Evolutionary conservation across 768 basidiomycete species (phyloP), one percentile per base, ranked within the genome.

Genomic region (Trametes gibbosa): DNA sequence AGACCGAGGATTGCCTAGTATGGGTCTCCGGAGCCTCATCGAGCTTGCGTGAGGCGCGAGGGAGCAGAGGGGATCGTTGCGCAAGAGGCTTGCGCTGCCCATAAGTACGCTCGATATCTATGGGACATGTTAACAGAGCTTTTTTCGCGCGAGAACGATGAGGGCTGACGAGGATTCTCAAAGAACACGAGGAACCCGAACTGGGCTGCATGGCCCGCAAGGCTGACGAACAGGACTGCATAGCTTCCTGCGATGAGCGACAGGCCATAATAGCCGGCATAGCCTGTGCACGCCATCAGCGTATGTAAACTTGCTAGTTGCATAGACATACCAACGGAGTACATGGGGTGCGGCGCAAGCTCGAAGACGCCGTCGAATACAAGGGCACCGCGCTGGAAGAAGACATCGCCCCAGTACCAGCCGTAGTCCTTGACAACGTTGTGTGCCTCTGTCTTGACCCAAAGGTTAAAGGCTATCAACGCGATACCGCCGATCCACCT

Each of bases 341-440:
- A 98, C 96, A 98, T 98, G 0, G 96, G 90, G 68, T 93, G 92
- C 1, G 91, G 90, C 4, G 92, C 89, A 40, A 95, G 78, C 70
- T 98, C 96, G 65, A 98, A 99, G 17, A 99, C 96, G 16, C 97
- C 97, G 70, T 99, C 96, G 68, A 99, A 99, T 2, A 98, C 89
- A 14, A 98, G 80, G 42, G 89, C 87, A 42, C 92, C 92, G n/a
- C 91, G 87, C 71, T 92, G 90, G 77, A 94, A 93, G 76, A 94
- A 94, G 57, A 86, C 86, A 65, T 94, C 92, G 10, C 92, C 95
- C 93, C 93, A 94, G 72, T 95, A 98, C 95, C 94, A 98, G 16
- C 95, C 95, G 65, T 96, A 98, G 68, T 98, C 96, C 67, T 97
- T 98, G 61, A 98, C 95, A 49, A 98, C 93, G 53, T 93, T 83